Base-by-base conservation (phyloP, 2,329 filamentous ascomycete genomes). In the Byssoonygena ceratinophila region DNA sequence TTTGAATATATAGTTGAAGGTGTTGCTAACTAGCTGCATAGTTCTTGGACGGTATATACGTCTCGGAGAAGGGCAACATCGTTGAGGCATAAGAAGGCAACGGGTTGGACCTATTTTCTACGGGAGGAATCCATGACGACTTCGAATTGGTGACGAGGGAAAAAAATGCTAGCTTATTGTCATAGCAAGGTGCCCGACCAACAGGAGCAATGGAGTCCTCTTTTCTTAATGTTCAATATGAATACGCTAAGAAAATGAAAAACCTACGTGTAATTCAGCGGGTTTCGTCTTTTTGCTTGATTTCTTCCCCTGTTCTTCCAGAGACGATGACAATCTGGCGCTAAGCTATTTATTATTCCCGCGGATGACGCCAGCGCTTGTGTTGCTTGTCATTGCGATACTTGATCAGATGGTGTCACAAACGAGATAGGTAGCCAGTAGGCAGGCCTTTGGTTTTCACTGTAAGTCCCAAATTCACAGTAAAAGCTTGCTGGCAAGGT, bases 11-110 rank as follows among this genome's bases (percentile, higher is more conserved):
- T 5, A 12, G 9, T 20, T 39, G 20, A 34, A 36, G 8, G 23
- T 29, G 18, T 43, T 47, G 52, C 39, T 54, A 25, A 51, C 34
- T 34, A 22, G 16, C 20, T 20, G 9, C 23, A 16, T 67, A 94
- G 87, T 98, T 98, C 86, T 84, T 98, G 82, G 94, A 98, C 79
- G 92, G 92, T 84, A 82, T 98, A 75, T 98, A 98, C 81, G 92
- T 98, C 70, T 96, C 90, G 72, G 92, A 98, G 86, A 86, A 88
- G 80, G 85, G 86, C 76, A 95, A 97, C 84, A 84, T 98, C 68
- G 79, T 81, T 64, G 70, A 73, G 53, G 54, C 46, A 47, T 56
- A 54, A 52, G 20, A 18, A 23, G 37, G 23, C 39, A 37, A 34
- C 27, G 16, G 34, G 18, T 27, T 18, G 22, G n/a, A 22, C 27